Evolutionary conservation across 257 asterid genomes (phyloP), one percentile per base, ranked within the genome.

Genomic region (Galeopsis tetrahit): DNA sequence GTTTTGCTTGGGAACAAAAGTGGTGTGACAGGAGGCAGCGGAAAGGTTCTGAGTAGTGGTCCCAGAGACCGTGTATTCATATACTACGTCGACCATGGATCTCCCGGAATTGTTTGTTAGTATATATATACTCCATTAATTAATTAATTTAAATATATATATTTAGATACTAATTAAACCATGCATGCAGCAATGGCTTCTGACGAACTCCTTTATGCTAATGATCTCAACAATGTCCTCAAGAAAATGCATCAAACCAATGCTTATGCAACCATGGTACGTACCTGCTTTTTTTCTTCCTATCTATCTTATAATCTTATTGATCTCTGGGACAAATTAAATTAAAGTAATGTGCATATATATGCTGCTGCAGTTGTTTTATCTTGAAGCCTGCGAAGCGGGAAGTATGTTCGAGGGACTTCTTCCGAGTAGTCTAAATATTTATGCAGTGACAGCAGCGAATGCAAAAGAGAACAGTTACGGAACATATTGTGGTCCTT

Each of bases 381-480:
- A 89, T 73, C 67, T 87, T 39, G 96, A 87, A 82, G 91, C 96
- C 72, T 89, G 93, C 14, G 96, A 89, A 69, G 69, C 91, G 4
- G 93, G 89, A 56, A 85, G 91, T 66, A 89, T 87, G 60, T 89
- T 89, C 67, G 89, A 89, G 76, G 90, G 92, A 64, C 86, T 86
- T 63, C 86, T 89, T 60, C 89, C 90, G 5, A 59, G 77, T 59
- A 84, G 66, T 67, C 56, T 89, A 38, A 89, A 85, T 64, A 83
- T 87, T 42, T 89, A 87, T 43, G 93, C 91, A 40, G 82, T 87
- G 62, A 87, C 96, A 40, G 93, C 96, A 36, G 75, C 96, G 31
- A 82, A 86, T 72, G 85, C 96, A 55, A 73, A 60, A 31, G 91
- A 85, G 74, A 56, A 61, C 68, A 88, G 95, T 69, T 85, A 73